Conservation (phyloP, 2,329 filamentous ascomycete genomes). For the Botrytis aclada region DNA sequence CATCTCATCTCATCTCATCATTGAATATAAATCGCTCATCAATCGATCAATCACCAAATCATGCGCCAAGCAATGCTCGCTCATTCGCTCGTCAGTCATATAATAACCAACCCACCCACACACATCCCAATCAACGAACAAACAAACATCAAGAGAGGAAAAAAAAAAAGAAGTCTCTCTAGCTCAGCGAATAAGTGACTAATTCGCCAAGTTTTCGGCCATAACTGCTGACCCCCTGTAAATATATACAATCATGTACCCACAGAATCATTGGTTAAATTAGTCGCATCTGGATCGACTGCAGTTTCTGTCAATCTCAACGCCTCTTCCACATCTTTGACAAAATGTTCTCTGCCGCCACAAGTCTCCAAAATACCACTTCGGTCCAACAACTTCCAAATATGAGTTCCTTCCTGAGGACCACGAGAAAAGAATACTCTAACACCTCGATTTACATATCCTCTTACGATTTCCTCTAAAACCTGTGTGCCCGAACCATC, state of each 20-base stretch:
- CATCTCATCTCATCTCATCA: constrained; percentile 1
- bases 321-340: constrained; percentile 79
- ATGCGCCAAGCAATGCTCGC: constrained; percentile 7
- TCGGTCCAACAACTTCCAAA: constrained; percentile 66
- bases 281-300: constrained; percentile 46
- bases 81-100: constrained; percentile 9
- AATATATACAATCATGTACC: constrained; percentile 21
- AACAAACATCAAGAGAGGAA: background rate
- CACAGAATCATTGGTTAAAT: constrained; percentile 29
- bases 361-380: constrained; percentile 84
- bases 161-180: background rate
- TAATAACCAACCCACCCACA: background rate
- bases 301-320: constrained; percentile 68
- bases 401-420: constrained; percentile 39
- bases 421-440: constrained; percentile 69
- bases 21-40: constrained; percentile 3
- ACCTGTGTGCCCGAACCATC: constrained; percentile 94
- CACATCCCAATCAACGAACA: background rate
- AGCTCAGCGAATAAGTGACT: no score
- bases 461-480: constrained; percentile 79
- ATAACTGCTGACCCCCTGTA: background rate
- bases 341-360: constrained; percentile 75
- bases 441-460: constrained; percentile 74
- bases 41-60: background rate
- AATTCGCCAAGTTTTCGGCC: background rate